Base-by-base conservation (phyloP, 1,139 yeast species). In the Blastobotrys capitulatus region DNA sequence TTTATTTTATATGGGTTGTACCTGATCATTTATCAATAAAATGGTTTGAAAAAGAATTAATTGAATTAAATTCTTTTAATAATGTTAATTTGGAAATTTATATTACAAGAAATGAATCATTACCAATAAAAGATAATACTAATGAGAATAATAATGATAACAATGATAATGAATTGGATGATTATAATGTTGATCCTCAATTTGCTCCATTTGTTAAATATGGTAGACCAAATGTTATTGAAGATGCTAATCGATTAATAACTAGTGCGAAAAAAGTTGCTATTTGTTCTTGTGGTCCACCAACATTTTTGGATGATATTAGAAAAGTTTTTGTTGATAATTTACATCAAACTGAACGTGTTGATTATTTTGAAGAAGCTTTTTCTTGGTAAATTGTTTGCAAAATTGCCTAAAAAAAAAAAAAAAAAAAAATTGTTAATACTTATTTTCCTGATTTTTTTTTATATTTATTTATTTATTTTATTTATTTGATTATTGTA, bases 1-100 rank as follows among this genome's bases (percentile, higher is more conserved):
- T 78, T 31, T 70, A 70, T 46, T 66, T 81, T 48, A 52, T 71
- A 18, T 81, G 86, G 86, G 72, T 77, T 2, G 66, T 77, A 2
- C 70, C 78, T 51, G 78, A 75, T 39, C 68, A 68, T 35, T 63
- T 67, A 12, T 67, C 78, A 0, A 57, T 79, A 35, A 60, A 64
- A 18, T 79, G 82, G 80, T 79, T 80, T 62, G 54, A 52, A 6
- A 49, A 57, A 20, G 64, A 61, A 42, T 26, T 49, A n/a, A 22
- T 42, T 18, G 13, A 36, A 16, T 19, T 49, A 5, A 31, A 25
- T 6, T 16, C 7, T 12, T 18, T 25, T 26, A 16, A n/a, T 15
- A 43, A 26, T 27, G 12, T 34, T 6, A 18, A 35, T 8, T 26
- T 43, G 19, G 46, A 43, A 26, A 43, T 43, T 9, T 43, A 15